Evolutionary conservation across 2,329 filamentous ascomycete genomes (phyloP), one percentile per base, ranked within the genome.

Genomic region (Apiospora phragmitis): DNA sequence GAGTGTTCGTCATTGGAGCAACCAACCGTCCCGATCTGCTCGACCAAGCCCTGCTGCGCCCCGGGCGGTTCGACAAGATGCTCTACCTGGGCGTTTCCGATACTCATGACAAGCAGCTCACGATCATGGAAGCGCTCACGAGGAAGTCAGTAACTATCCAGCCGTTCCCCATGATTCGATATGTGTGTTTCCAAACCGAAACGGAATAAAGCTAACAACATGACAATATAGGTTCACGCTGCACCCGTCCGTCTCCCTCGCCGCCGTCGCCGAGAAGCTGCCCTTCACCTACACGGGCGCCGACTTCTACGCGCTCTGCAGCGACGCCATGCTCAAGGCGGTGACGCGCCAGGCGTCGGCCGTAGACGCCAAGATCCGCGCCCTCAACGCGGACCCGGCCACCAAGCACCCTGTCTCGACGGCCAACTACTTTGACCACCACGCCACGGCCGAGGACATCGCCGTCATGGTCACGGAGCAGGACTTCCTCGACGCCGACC

Each of bases 281-380:
- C 96, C 96, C 0, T 96, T 98, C 80, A 98, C 95, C 3, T 99
- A 98, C 83, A 99, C 96, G 0, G 96, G 96, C 78, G 96, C 96
- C 73, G 96, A 99, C 83, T 92, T 99, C 79, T 99, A 99, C 82
- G 96, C 96, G 0, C 88, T 99, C 26, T 98, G 95, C 84, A 97
- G 94, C 59, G 96, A 99, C 81, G 94, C 96, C 68, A 99, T 99
- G 96, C 92, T 99, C 75, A 98, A 99, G 81, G 96, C 96, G 26
- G 95, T 99, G 71, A 99, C 96, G 3, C 91, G 96, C 6, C 94
- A 97, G 79, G 94, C 96, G 2, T 88, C 90, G 1, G 86, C 89
- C 1, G 95, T 98, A 2, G 96, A 99, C 79, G 86, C 89, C 68
- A 96, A 96, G 81, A 93, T 99, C 74, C 88, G 88, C 29, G 85